phyloP scores from a whole-genome alignment of 208 protist species.

The Wallacemonas sp. region DNA sequence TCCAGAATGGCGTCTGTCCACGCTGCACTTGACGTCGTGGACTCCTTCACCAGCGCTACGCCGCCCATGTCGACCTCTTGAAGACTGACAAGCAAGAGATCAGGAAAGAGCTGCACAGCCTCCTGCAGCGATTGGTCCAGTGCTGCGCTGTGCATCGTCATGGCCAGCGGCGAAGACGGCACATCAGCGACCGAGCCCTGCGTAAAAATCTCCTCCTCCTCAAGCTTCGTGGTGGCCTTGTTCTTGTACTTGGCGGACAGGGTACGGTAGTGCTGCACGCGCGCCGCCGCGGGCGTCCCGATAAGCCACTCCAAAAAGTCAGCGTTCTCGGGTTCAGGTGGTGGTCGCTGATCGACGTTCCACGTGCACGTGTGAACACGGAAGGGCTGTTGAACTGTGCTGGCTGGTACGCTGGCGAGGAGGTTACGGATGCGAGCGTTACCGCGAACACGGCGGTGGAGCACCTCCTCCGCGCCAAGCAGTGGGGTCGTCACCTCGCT shows the following conservation, averaged over 20 bases:
- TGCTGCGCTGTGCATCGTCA: not conserved
- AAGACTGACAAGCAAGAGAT: slow-evolving; percentile 73
- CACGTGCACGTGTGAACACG: slow-evolving; percentile 72
- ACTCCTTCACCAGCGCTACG: slow-evolving; percentile 66
- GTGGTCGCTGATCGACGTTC: slow-evolving; percentile 72
- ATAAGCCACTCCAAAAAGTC: slow-evolving; percentile 50
- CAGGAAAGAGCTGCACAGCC: slow-evolving; percentile 52
- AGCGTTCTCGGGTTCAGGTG: slow-evolving; percentile 22
- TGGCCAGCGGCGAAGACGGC: not conserved
- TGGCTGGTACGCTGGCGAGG: slow-evolving; percentile 9
- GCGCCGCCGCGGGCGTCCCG: slow-evolving; percentile 31
- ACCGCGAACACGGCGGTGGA: not conserved
- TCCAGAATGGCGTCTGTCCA: slow-evolving; percentile 74
- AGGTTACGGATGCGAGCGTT: slow-evolving; percentile 35
- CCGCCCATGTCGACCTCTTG: slow-evolving; percentile 88
- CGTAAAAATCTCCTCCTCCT: not conserved
- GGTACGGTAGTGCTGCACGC: slow-evolving; percentile 28
- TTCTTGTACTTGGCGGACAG: not conserved
- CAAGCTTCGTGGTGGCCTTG: not conserved
- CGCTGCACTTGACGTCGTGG: slow-evolving; percentile 45
- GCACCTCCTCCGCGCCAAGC: not conserved
- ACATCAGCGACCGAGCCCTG: not conserved
- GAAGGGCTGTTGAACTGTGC: slow-evolving; percentile 23
- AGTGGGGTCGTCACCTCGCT: not conserved
- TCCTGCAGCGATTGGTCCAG: slow-evolving; percentile 13